These are phyloP conservation scores for Botrytis squamosa DNA, from an alignment of 2,329 filamentous ascomycete species.

Conservation along the genomic window DNA sequence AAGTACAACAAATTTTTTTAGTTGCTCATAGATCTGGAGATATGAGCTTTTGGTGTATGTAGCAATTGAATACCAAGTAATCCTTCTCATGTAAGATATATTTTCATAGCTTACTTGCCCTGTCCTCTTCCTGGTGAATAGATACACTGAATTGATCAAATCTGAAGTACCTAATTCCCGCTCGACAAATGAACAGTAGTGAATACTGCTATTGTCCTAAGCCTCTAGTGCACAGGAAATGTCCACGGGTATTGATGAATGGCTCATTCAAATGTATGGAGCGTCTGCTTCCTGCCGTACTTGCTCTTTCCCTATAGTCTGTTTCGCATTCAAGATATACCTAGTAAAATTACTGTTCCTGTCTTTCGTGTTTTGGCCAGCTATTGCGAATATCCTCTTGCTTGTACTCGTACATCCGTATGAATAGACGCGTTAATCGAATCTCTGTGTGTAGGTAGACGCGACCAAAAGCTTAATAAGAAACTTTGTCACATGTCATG, in stretches of 20 bases:
- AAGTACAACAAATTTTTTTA: neutral
- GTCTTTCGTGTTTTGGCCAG: neutral
- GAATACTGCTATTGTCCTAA: neutral
- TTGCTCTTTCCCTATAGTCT: neutral
- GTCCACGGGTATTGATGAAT: neutral
- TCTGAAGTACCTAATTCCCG: neutral
- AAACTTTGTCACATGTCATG: neutral
- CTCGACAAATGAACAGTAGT: neutral
- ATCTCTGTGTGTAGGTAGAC: neutral
- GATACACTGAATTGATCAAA: neutral
- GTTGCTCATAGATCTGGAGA: neutral
- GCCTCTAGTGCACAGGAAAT: neutral
- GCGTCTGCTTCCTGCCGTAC: neutral
- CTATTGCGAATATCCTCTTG: neutral
- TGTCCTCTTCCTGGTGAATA: neutral
- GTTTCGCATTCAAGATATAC: neutral
- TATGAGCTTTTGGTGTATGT: neutral
- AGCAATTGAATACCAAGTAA: neutral
- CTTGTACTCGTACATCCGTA: neutral
- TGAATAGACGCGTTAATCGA: constrained; percentile 8
- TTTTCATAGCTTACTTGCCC: neutral
- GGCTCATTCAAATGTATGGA: neutral
- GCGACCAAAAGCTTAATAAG: neutral
- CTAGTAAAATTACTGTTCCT: neutral
- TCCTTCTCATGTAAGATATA: neutral